Conservation (phyloP, 331 rosid genomes). For the Quercus lobata region DNA sequence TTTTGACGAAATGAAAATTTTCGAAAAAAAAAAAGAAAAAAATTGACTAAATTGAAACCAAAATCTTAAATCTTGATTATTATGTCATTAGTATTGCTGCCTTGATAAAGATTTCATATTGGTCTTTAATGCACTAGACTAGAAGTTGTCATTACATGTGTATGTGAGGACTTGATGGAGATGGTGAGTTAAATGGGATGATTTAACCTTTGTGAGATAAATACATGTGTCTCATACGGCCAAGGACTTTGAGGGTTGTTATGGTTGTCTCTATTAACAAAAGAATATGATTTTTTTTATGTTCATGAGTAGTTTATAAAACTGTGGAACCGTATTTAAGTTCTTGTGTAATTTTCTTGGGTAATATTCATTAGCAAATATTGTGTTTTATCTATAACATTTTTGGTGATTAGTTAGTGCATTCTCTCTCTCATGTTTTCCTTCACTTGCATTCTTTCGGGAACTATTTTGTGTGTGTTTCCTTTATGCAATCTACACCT, state of each 20-base stretch:
- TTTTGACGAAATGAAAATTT: background rate
- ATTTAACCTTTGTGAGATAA: too few relatives aligned
- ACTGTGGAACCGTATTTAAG: background rate
- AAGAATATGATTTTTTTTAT: background rate
- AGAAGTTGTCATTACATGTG: background rate
- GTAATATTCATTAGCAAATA: background rate
- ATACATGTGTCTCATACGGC: too few relatives aligned
- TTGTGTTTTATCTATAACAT: background rate
- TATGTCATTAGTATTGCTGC: background rate
- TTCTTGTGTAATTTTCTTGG: background rate
- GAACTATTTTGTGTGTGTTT: background rate
- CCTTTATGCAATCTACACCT: background rate
- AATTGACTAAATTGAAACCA: too few relatives aligned
- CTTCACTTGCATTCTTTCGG: background rate
- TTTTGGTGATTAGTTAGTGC: background rate
- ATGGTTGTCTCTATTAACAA: background rate
- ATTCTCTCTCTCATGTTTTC: background rate
- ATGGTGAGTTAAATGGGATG: background rate
- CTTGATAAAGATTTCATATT: background rate
- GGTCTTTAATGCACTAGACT: background rate
- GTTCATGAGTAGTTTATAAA: background rate
- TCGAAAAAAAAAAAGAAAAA: too few relatives aligned
- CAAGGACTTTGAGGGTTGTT: background rate
- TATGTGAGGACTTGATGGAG: background rate
- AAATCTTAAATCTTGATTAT: background rate